Conservation (phyloP, 805 yeast species). For the Yueomyces sp. region DNA sequence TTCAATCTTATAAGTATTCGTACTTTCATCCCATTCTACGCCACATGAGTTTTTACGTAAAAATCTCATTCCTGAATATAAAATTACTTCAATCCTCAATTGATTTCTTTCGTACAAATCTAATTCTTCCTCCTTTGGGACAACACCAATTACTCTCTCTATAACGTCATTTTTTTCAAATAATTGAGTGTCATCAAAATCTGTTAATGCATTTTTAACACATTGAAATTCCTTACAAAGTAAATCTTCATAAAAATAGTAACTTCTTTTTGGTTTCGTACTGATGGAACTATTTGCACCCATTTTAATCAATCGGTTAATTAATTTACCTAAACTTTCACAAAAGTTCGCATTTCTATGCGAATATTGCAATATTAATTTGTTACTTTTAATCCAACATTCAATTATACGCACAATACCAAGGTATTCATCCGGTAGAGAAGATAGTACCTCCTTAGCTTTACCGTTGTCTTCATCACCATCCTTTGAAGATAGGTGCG, state of each 20-base stretch:
- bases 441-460: conserved; percentile 2
- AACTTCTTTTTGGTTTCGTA: conserved; percentile 32
- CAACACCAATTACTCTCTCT: conserved; percentile 10
- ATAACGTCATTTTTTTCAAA: conserved; percentile 6
- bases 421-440: conserved; percentile 8
- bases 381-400: conserved; percentile 45
- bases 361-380: conserved; percentile 26
- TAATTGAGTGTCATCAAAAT: conserved; percentile 38
- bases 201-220: conserved; percentile 39
- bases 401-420: conserved; percentile 37
- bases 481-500: conserved; percentile 1
- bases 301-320: conserved; percentile 13
- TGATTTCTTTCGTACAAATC: conserved; percentile 3
- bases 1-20: background rate
- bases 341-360: conserved; percentile 23
- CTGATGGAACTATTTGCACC: background rate
- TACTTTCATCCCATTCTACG: conserved; percentile 7
- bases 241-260: conserved; percentile 54
- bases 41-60: conserved; percentile 9
- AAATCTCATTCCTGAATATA: conserved; percentile 8
- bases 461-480: no score
- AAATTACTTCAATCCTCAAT: conserved; percentile 8
- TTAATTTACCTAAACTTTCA: conserved; percentile 17
- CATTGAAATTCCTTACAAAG: conserved; percentile 45
- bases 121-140: conserved; percentile 3